Conservation (phyloP, 75 land plant species). For the Gnetum montanum region DNA sequence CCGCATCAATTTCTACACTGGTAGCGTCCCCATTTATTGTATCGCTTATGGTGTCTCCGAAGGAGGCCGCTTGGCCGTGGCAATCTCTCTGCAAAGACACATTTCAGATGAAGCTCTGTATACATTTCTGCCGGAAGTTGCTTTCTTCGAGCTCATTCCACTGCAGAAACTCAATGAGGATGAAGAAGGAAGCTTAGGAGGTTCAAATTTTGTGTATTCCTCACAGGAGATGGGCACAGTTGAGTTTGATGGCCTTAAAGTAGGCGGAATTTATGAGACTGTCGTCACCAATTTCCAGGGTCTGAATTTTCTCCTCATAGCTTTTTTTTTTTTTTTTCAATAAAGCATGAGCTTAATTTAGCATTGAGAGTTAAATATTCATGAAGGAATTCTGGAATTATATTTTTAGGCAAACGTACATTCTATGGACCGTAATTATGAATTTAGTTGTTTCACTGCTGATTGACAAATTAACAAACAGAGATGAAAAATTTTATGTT, state of each 20-base stretch:
- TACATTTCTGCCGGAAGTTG: not conserved
- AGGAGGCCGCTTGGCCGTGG: not conserved
- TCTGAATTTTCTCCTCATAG: not conserved
- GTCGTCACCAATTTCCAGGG: not conserved
- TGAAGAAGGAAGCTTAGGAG: not conserved
- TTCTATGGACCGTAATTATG: no score
- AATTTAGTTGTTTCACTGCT: no score
- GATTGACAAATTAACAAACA: no score
- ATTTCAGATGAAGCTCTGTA: not conserved
- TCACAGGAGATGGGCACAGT: not conserved
- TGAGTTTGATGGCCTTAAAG: not conserved
- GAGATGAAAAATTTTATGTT: no score
- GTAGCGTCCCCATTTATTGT: not conserved
- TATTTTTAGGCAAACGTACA: no score
- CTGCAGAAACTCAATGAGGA: not conserved
- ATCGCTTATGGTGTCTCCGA: not conserved
- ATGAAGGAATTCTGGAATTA: no score
- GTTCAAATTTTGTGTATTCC: not conserved
- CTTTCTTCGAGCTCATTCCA: conserved; percentile 3
- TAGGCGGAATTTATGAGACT: not conserved
- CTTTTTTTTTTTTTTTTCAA: not conserved
- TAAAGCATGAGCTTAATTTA: not conserved
- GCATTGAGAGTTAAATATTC: not conserved
- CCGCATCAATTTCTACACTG: not conserved
- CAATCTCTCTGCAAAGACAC: not conserved